A percentile compares a stretch with the other conserved stretches of the same genome.
phyloP scores from a whole-genome alignment of 1,139 yeast genomes.

The Suhomyces wounanorum region DNA sequence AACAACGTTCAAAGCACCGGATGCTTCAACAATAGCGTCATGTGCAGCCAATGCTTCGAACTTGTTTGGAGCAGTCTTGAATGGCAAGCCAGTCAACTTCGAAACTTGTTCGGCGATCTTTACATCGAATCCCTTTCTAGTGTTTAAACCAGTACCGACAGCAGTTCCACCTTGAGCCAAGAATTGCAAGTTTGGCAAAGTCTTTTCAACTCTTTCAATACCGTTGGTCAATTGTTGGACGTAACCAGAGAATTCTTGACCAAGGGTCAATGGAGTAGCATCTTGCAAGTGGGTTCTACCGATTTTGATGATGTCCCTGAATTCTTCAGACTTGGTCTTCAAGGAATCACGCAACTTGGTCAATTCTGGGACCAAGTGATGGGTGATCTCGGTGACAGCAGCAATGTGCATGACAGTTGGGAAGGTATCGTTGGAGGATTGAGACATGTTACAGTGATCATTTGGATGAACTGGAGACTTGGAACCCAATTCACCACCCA shows the following conservation, averaged over 20 bases:
- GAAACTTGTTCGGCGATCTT: conserved; percentile 21
- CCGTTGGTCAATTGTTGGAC: conserved; percentile 25
- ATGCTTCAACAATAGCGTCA: conserved; percentile 25
- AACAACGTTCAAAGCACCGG: conserved; percentile 24
- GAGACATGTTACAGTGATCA: conserved; percentile 26
- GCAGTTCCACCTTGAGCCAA: conserved; percentile 28
- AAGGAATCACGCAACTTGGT: conserved; percentile 21
- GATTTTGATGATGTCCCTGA: conserved; percentile 23
- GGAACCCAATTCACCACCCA: conserved; percentile 24
- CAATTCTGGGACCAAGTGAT: conserved; percentile 22
- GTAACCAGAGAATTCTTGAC: conserved; percentile 25
- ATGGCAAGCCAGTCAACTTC: conserved; percentile 20
- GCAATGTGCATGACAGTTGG: conserved; percentile 28
- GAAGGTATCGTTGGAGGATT: conserved; percentile 25
- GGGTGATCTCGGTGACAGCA: conserved; percentile 22
- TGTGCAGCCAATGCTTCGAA: conserved; percentile 27
- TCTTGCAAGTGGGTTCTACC: conserved; percentile 27
- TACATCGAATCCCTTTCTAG: conserved; percentile 21
- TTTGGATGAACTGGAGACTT: conserved; percentile 26
- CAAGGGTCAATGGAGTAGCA: conserved; percentile 25
- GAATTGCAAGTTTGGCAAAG: conserved; percentile 21
- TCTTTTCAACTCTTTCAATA: conserved; percentile 20
- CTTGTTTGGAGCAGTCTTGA: conserved; percentile 26
- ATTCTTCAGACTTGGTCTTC: conserved; percentile 20
- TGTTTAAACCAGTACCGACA: conserved; percentile 25